phyloP scores from a whole-genome alignment of 169 alveolate genomes.

The Plasmodium malariae region DNA sequence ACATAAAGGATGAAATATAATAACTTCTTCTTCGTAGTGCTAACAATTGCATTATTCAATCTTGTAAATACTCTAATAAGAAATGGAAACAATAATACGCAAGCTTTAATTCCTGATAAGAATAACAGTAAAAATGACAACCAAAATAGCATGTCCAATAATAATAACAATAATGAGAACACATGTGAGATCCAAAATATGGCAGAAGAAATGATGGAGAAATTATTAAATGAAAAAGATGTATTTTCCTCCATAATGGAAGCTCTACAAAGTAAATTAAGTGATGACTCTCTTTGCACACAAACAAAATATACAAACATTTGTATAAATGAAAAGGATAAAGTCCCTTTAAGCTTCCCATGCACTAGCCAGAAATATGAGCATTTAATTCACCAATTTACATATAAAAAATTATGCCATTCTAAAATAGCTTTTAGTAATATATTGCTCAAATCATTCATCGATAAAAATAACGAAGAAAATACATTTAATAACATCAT shows the following conservation, averaged over 20 bases:
- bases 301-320: slow-evolving; percentile 42
- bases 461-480: slow-evolving; percentile 30
- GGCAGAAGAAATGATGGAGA: slow-evolving; percentile 76
- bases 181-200: slow-evolving; percentile 53
- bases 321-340: slow-evolving; percentile 60
- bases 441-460: slow-evolving; percentile 52
- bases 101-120: slow-evolving; percentile 27
- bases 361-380: slow-evolving; percentile 65
- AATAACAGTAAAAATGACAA: background rate
- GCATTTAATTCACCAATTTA: slow-evolving; percentile 37
- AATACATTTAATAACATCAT: slow-evolving; percentile 42
- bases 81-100: slow-evolving; percentile 32
- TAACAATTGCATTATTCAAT: slow-evolving; percentile 18
- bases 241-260: slow-evolving; percentile 45
- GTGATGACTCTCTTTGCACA: slow-evolving; percentile 31
- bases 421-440: slow-evolving; percentile 52
- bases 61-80: slow-evolving; percentile 23
- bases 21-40: slow-evolving; percentile 3
- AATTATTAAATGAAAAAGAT: slow-evolving; percentile 56
- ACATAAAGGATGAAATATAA: slow-evolving; percentile 55
- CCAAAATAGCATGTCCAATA: background rate
- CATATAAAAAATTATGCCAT: slow-evolving; percentile 59
- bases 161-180: slow-evolving; percentile 11
- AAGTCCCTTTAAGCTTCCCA: slow-evolving; percentile 34
- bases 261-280: slow-evolving; percentile 58